Conservation (phyloP, 257 asterid genomes). For the Ilex aquifolium region DNA sequence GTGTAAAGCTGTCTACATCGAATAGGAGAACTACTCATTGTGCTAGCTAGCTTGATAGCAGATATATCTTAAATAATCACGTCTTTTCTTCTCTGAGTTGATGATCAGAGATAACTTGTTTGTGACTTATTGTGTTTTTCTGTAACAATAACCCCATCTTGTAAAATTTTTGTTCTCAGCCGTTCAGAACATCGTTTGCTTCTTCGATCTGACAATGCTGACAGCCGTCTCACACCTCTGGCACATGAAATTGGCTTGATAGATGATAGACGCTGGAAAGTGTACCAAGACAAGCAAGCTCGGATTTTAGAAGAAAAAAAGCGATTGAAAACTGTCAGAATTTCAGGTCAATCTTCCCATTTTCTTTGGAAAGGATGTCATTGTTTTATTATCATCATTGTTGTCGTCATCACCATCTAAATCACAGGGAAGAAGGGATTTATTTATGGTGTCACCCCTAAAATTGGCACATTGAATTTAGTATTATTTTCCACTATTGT, state of each 20-base stretch:
- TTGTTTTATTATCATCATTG: neutral
- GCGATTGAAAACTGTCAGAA: slow-evolving; percentile 57
- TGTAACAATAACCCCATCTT: neutral
- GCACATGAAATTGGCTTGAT: slow-evolving; percentile 91
- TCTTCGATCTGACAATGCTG: slow-evolving; percentile 93
- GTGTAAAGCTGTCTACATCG: no score
- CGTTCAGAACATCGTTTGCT: slow-evolving; percentile 96
- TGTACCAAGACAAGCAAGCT: slow-evolving; percentile 79
- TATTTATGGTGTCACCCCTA: no score
- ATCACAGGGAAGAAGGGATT: no score
- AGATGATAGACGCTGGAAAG: slow-evolving; percentile 73
- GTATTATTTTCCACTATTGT: no score
- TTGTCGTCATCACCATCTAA: neutral
- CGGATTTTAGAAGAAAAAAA: slow-evolving; percentile 75
- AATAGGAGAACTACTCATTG: no score
- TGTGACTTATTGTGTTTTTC: neutral
- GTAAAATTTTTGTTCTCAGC: slow-evolving; percentile 31
- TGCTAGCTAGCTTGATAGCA: no score
- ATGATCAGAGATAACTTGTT: no score
- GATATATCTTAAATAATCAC: no score
- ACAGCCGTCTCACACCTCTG: slow-evolving; percentile 93
- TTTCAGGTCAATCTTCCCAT: slow-evolving; percentile 57
- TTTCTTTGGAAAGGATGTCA: neutral
- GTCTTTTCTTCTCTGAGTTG: no score
- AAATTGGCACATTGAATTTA: neutral